Conservation (phyloP, 2,329 filamentous ascomycete genomes). For the Fusarium metavorans region DNA sequence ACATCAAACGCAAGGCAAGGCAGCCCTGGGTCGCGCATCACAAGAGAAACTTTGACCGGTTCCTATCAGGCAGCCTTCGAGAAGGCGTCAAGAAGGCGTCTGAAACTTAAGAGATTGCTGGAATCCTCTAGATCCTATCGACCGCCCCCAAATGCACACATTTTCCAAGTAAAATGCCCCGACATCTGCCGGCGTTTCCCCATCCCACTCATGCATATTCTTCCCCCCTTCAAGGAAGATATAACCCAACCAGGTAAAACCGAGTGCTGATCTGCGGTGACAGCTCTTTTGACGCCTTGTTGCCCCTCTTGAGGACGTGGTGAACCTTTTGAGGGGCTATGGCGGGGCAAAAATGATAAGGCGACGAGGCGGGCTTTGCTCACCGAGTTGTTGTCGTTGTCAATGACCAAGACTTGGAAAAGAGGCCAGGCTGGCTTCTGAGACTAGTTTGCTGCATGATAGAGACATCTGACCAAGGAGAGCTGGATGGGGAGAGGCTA, state of each 20-base stretch:
- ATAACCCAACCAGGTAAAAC: conserved; percentile 4
- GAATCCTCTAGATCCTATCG: not conserved
- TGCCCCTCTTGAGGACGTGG: not conserved
- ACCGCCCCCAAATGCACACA: not conserved
- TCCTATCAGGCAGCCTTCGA: conserved; percentile 25
- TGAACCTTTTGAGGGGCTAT: not conserved
- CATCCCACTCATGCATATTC: not conserved
- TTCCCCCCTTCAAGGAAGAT: not conserved
- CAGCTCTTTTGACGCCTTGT: not conserved
- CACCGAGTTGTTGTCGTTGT: not conserved
- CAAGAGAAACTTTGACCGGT: not conserved
- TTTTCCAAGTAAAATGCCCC: not conserved
- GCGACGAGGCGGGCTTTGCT: not conserved
- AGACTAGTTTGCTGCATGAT: not conserved
- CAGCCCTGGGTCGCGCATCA: conserved; percentile 13
- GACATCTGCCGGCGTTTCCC: not conserved
- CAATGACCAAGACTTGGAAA: not conserved
- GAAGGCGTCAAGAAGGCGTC: conserved; percentile 21
- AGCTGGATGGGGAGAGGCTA: not conserved
- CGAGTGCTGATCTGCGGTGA: conserved; percentile 11
- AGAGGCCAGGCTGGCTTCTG: not conserved
- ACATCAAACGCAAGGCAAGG: conserved; percentile 2
- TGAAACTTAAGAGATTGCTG: not conserved
- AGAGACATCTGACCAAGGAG: not conserved
- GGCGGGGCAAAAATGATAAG: not conserved